A percentile compares a stretch with the other conserved stretches of the same genome.
Evolutionary conservation across 768 basidiomycete genomes (phyloP).

Genomic region (Astraeus odoratus): DNA sequence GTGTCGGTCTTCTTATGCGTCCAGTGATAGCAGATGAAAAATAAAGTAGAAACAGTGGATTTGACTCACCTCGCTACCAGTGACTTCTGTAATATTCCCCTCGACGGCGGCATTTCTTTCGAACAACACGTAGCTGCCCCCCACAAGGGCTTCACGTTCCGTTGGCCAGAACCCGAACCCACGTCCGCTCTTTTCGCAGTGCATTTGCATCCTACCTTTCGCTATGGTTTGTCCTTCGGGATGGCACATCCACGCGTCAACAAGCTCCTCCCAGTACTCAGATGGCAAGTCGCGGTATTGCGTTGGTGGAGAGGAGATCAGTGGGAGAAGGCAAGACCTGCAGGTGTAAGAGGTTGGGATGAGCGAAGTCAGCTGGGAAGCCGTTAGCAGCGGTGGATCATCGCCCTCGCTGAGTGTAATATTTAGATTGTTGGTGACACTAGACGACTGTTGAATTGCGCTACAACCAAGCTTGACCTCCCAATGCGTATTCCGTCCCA

Average conservation of each 20-base stretch:
- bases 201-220: conserved; percentile 35
- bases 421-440: neutral
- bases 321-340: conserved; percentile 69
- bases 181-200: conserved; percentile 13
- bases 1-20: conserved; percentile 91
- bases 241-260: conserved; percentile 99
- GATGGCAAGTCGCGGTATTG: conserved; percentile 84
- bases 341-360: conserved; percentile 68
- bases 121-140: conserved; percentile 84
- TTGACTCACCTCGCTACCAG: conserved; percentile 42
- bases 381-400: conserved; percentile 53
- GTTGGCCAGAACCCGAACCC: conserved; percentile 73
- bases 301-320: conserved; percentile 46
- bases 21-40: conserved; percentile 34
- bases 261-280: conserved; percentile 95
- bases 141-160: conserved; percentile 69
- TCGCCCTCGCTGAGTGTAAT: conserved; percentile 12
- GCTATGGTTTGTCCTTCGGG: conserved; percentile 69
- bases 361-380: conserved; percentile 49
- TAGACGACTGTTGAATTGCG: conserved; percentile 18
- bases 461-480: conserved; percentile 59
- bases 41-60: conserved; percentile 8
- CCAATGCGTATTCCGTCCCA: conserved; percentile 50
- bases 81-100: conserved; percentile 18
- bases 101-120: conserved; percentile 42